phyloP scores from a whole-genome alignment of 768 basidiomycete species.

The Serendipita sp. region DNA sequence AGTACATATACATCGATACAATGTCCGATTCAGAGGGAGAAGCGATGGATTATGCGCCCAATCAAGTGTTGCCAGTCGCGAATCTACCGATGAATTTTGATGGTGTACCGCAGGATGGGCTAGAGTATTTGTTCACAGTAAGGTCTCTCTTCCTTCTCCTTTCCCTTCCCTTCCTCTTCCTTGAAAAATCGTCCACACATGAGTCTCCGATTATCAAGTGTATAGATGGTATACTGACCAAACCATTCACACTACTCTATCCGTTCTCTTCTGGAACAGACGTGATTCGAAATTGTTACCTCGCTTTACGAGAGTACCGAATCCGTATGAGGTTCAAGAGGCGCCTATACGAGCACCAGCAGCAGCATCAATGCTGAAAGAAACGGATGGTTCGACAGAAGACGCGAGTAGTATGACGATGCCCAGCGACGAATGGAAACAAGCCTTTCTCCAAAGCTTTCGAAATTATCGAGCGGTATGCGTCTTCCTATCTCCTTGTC shows the following conservation, averaged over 20 bases:
- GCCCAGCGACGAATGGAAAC: slow-evolving; percentile 56
- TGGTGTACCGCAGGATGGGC: slow-evolving; percentile 45
- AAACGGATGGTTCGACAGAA: slow-evolving; percentile 14
- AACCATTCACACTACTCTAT: not conserved
- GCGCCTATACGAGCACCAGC: slow-evolving; percentile 9
- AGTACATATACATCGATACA: slow-evolving; percentile 20
- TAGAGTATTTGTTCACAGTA: slow-evolving; percentile 70
- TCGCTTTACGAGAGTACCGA: slow-evolving; percentile 42
- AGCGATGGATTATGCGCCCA: slow-evolving; percentile 7
- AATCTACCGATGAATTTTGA: slow-evolving; percentile 54
- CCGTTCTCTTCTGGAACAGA: slow-evolving; percentile 22
- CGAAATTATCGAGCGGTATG: slow-evolving; percentile 48
- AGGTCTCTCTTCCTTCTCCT: slow-evolving; percentile 29
- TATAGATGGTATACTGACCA: too few relatives aligned
- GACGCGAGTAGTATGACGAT: not conserved
- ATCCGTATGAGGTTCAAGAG: slow-evolving; percentile 41
- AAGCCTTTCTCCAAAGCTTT: slow-evolving; percentile 39
- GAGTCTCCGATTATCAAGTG: too few relatives aligned
- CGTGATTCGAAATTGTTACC: slow-evolving; percentile 56
- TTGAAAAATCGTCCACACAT: too few relatives aligned
- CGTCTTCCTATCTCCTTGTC: not conserved
- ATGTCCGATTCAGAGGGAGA: slow-evolving; percentile 19
- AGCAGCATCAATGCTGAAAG: slow-evolving; percentile 13
- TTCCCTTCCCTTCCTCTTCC: not conserved
- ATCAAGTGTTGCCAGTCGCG: slow-evolving; percentile 49